phyloP scores from a whole-genome alignment of 75 land plant species.

The Isoetes taiwanensis region DNA sequence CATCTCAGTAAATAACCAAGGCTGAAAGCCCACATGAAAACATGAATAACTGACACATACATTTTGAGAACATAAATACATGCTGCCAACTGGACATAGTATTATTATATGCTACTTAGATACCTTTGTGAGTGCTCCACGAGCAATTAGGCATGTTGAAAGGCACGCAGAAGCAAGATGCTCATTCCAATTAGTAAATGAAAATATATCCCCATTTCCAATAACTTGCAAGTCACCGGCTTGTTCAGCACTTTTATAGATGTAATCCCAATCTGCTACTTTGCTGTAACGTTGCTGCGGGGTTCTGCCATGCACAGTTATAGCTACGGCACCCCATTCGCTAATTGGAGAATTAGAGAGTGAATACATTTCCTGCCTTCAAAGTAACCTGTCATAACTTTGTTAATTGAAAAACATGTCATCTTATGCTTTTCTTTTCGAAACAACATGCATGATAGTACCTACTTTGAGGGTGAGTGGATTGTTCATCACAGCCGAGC shows the following conservation, averaged over 20 bases:
- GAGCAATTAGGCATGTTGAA: slow-evolving; percentile 82
- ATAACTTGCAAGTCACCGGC: slow-evolving; percentile 54
- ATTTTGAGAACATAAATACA: no score
- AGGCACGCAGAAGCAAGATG: slow-evolving; percentile 45
- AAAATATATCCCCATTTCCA: slow-evolving; percentile 91
- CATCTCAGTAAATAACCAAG: slow-evolving; percentile 97
- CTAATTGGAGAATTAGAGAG: slow-evolving; percentile 57
- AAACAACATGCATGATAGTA: no score
- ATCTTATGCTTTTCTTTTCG: no score
- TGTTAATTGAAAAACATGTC: neutral
- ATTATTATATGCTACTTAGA: no score
- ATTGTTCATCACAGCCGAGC: slow-evolving; percentile 39
- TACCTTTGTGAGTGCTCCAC: slow-evolving; percentile 93
- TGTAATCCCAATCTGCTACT: slow-evolving; percentile 92
- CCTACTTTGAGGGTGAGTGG: slow-evolving; percentile 88
- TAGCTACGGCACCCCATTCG: slow-evolving; percentile 73
- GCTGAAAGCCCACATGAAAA: no score
- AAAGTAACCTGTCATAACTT: slow-evolving; percentile 84
- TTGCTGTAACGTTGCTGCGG: slow-evolving; percentile 97
- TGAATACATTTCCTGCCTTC: slow-evolving; percentile 87
- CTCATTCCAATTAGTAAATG: slow-evolving; percentile 71
- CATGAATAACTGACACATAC: no score
- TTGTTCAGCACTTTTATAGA: slow-evolving; percentile 44
- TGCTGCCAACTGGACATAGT: no score
- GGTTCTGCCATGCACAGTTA: slow-evolving; percentile 88